phyloP scores from a whole-genome alignment of 2,329 filamentous ascomycete genomes.

The Aspergillus jensenii region DNA sequence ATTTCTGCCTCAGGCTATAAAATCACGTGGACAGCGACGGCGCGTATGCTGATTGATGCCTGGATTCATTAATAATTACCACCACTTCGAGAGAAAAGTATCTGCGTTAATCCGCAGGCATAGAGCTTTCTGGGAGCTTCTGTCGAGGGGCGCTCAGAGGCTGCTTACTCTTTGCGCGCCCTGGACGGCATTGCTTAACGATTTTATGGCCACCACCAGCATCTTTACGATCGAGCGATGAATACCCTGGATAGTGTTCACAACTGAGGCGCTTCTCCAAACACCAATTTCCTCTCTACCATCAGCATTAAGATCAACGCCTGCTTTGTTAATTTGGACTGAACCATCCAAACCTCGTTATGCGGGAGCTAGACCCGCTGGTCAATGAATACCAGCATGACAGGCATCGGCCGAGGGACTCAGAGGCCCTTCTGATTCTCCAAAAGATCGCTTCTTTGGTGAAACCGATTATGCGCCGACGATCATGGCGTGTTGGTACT shows the following conservation, averaged over 20 bases:
- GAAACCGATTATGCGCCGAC: slow-evolving; percentile 90
- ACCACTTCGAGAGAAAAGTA: background rate
- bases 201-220: background rate
- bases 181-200: background rate
- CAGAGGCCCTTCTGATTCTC: slow-evolving; percentile 61
- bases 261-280: background rate
- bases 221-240: background rate
- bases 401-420: slow-evolving; percentile 47
- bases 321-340: background rate
- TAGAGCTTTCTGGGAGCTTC: slow-evolving; percentile 1
- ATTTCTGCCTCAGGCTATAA: background rate
- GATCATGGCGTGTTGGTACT: slow-evolving; percentile 74
- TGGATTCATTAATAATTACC: slow-evolving; percentile 5
- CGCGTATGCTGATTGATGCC: background rate
- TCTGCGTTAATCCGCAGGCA: background rate
- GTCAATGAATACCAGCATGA: slow-evolving; percentile 55
- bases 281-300: background rate
- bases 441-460: slow-evolving; percentile 83
- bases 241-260: background rate
- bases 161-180: background rate
- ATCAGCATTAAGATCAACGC: background rate
- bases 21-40: slow-evolving; percentile 4
- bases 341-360: slow-evolving; percentile 16
- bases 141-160: background rate
- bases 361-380: slow-evolving; percentile 49